A percentile compares a stretch with the other conserved stretches of the same genome.
Conservation (phyloP, 2,329 filamentous ascomycete species). For the Mariannaea elegans region DNA sequence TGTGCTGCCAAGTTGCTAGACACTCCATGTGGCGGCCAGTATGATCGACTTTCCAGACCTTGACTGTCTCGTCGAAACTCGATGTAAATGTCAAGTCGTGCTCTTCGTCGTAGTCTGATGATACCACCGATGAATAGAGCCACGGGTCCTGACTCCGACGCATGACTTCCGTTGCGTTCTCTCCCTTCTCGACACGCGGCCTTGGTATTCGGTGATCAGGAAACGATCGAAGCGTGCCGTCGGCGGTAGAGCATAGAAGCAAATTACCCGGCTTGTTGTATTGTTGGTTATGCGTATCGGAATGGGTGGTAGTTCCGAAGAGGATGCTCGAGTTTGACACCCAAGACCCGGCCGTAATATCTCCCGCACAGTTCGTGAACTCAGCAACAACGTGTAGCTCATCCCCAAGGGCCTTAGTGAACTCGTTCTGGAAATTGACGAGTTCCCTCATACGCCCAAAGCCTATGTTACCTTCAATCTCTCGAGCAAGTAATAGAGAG, state of each 20-base stretch:
- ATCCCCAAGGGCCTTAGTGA: conserved; percentile 60
- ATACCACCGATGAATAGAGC: conserved; percentile 71
- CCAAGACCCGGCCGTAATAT: conserved; percentile 68
- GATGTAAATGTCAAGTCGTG: conserved; percentile 63
- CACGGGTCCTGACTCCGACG: conserved; percentile 67
- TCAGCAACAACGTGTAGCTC: conserved; percentile 58
- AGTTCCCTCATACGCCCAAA: conserved; percentile 53
- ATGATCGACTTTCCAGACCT: conserved; percentile 60
- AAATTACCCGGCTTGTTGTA: conserved; percentile 73
- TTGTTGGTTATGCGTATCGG: conserved; percentile 69
- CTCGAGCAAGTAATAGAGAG: conserved; percentile 57
- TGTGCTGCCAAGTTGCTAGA: conserved; percentile 62
- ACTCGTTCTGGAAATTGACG: conserved; percentile 56
- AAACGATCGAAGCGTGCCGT: conserved; percentile 58
- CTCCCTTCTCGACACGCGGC: conserved; percentile 60
- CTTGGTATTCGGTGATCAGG: conserved; percentile 66
- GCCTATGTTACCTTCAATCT: conserved; percentile 56
- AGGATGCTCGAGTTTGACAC: conserved; percentile 62
- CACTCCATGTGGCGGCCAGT: conserved; percentile 52
- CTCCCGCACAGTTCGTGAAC: conserved; percentile 70
- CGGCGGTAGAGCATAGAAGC: conserved; percentile 59
- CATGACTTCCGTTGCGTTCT: conserved; percentile 67
- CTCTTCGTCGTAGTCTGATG: conserved; percentile 62
- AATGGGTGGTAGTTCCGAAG: conserved; percentile 71
- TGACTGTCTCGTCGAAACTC: conserved; percentile 70